phyloP scores from a whole-genome alignment of 495 filamentous ascomycete genomes.

The Copromyces sp. region DNA sequence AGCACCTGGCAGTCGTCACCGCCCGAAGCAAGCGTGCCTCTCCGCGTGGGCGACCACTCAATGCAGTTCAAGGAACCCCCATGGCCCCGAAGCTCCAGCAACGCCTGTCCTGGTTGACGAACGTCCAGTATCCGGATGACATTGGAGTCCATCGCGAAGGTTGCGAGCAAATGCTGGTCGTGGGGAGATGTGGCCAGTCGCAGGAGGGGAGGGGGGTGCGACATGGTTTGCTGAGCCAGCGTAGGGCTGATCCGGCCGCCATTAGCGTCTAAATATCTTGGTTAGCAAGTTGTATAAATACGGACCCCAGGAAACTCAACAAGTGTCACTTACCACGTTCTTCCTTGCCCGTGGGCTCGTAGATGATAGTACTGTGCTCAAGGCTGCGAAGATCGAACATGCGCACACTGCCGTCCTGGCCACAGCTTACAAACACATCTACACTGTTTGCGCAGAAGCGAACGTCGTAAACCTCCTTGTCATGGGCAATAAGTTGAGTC shows the following conservation, averaged over 20 bases:
- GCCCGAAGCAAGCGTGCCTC: slow-evolving; percentile 84
- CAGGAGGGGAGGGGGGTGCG: slow-evolving; percentile 74
- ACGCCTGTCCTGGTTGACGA: slow-evolving; percentile 88
- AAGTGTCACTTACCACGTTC: slow-evolving; percentile 56
- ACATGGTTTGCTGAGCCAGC: slow-evolving; percentile 60
- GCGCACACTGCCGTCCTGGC: slow-evolving; percentile 92
- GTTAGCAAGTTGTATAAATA: slow-evolving; percentile 10
- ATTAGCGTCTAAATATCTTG: slow-evolving; percentile 24
- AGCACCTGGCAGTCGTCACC: slow-evolving; percentile 86
- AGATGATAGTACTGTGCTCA: slow-evolving; percentile 98
- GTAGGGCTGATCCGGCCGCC: slow-evolving; percentile 50
- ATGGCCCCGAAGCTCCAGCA: slow-evolving; percentile 92
- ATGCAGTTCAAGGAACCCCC: slow-evolving; percentile 76
- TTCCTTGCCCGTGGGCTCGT: slow-evolving; percentile 85
- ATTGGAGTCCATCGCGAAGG: slow-evolving; percentile 87
- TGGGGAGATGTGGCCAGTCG: slow-evolving; percentile 90
- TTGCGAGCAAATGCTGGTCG: slow-evolving; percentile 90
- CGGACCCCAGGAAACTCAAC: too few species aligned
- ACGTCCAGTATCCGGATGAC: slow-evolving; percentile 94
- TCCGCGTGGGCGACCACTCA: slow-evolving; percentile 84
- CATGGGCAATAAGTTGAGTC: slow-evolving; percentile 95
- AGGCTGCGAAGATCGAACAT: slow-evolving; percentile 98
- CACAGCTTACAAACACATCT: slow-evolving; percentile 95
- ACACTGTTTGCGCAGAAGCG: slow-evolving; percentile 93
- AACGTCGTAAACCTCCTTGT: slow-evolving; percentile 98